Percentiles rank a stretch among this genome's conserved stretches.
Conservation (phyloP, 2,329 filamentous ascomycete species). For the Basipetospora chlamydospora region DNA sequence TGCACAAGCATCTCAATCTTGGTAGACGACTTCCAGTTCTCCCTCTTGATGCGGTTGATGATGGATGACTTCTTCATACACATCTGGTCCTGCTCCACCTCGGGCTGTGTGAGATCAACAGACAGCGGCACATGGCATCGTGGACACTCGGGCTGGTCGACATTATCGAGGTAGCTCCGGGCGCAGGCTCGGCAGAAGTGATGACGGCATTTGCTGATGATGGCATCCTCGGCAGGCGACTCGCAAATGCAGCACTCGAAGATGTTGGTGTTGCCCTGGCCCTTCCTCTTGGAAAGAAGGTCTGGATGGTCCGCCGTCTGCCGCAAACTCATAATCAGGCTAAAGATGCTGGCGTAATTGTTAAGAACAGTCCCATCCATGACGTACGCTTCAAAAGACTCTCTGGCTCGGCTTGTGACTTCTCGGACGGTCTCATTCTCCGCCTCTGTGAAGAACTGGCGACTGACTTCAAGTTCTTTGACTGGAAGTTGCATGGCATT, state of each 20-base stretch:
- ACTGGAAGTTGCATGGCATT: constrained; percentile 92
- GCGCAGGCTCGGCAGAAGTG: constrained; percentile 41
- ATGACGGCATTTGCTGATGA: constrained; percentile 82
- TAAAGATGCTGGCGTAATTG: constrained; percentile 98
- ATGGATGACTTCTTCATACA: constrained; percentile 90
- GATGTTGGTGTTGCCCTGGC: constrained; percentile 75
- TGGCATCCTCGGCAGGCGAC: constrained; percentile 86
- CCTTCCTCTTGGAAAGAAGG: constrained; percentile 77
- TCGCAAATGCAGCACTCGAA: constrained; percentile 92
- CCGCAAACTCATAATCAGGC: constrained; percentile 97
- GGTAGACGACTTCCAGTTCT: constrained; percentile 94
- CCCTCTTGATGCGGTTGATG: constrained; percentile 97
- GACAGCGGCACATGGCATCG: constrained; percentile 78
- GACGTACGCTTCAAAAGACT: constrained; percentile 92
- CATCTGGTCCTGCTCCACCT: constrained; percentile 82
- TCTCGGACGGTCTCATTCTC: constrained; percentile 91
- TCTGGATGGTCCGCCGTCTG: constrained; percentile 96
- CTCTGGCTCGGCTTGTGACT: constrained; percentile 83
- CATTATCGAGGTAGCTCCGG: constrained; percentile 51
- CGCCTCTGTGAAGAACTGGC: constrained; percentile 92
- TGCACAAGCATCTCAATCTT: constrained; percentile 97
- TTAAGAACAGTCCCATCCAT: constrained; percentile 86
- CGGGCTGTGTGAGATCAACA: constrained; percentile 89
- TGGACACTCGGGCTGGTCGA: constrained; percentile 68
- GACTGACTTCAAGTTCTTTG: constrained; percentile 82